Evolutionary conservation across 192 early-diverging fungal genomes (phyloP).

Genomic region (Coemansia sp.): DNA sequence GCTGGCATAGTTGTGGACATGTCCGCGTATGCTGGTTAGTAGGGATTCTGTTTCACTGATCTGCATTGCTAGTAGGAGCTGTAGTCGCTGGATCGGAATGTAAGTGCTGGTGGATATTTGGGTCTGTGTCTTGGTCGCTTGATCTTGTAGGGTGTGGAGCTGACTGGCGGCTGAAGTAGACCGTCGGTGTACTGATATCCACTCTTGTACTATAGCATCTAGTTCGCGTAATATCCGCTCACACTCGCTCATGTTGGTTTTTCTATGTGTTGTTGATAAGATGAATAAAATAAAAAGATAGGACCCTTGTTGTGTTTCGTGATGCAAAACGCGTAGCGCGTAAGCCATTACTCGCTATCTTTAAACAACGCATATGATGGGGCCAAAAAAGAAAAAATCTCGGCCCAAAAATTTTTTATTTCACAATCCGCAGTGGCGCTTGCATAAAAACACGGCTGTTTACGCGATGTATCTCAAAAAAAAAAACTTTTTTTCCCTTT

Average conservation of each 20-base stretch:
- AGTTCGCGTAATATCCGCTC: conserved; percentile 17
- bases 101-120: not conserved
- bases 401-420: not conserved
- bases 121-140: not conserved
- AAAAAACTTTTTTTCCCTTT: not conserved
- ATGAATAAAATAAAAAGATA: not conserved
- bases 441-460: not conserved
- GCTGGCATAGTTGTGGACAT: conserved; percentile 5
- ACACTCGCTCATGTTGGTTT: not conserved
- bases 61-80: conserved; percentile 2
- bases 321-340: too few relatives aligned
- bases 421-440: too few relatives aligned
- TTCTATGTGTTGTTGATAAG: not conserved
- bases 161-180: conserved; percentile 8
- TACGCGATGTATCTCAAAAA: not conserved
- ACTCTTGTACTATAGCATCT: conserved; percentile 15
- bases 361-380: too few relatives aligned
- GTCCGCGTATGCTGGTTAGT: not conserved
- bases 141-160: conserved; percentile 11
- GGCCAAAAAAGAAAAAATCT: too few relatives aligned
- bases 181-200: conserved; percentile 8
- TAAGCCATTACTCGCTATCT: too few relatives aligned
- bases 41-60: not conserved
- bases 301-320: too few relatives aligned
- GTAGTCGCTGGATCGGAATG: not conserved